These are phyloP conservation scores for Anethum foeniculum DNA, from an alignment of 140 eudicot species.

Conservation along the genomic window DNA sequence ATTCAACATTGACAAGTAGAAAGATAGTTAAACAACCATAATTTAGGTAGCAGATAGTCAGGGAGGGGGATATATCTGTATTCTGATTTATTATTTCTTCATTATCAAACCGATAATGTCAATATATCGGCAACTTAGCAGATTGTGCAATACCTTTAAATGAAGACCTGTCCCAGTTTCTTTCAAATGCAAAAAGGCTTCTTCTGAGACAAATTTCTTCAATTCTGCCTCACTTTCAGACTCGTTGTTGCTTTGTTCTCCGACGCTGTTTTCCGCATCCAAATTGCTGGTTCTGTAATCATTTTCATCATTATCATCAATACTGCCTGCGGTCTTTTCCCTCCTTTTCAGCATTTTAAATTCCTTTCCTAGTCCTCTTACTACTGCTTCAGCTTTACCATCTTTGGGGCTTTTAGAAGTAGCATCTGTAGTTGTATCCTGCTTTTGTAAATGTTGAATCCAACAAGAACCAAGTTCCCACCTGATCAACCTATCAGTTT, in stretches of 20 bases:
- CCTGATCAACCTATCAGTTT: constrained; percentile 52
- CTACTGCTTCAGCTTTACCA: constrained; percentile 45
- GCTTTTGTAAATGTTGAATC: constrained; percentile 94
- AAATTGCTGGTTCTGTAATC: constrained; percentile 30
- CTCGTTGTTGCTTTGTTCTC: constrained; percentile 29
- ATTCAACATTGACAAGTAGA: neutral
- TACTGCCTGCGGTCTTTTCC: constrained; percentile 45
- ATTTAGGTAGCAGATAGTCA: neutral
- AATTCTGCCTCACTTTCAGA: constrained; percentile 39
- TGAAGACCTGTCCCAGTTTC: constrained; percentile 88
- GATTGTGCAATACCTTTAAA: constrained; percentile 45
- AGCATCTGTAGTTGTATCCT: constrained; percentile 51
- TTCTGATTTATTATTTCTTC: neutral
- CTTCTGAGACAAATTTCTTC: constrained; percentile 57
- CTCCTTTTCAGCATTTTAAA: constrained; percentile 81
- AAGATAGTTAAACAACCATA: neutral
- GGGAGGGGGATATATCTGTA: neutral
- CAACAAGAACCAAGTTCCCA: constrained; percentile 99
- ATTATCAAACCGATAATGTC: neutral
- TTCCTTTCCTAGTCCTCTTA: constrained; percentile 90
- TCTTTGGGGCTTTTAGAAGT: constrained; percentile 30
- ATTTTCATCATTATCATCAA: constrained; percentile 33
- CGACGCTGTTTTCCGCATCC: constrained; percentile 29
- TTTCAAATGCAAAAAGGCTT: constrained; percentile 75
- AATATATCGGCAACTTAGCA: neutral